Base-by-base conservation (phyloP, 2,329 filamentous ascomycete species). In the Verticillium alfalfae region DNA sequence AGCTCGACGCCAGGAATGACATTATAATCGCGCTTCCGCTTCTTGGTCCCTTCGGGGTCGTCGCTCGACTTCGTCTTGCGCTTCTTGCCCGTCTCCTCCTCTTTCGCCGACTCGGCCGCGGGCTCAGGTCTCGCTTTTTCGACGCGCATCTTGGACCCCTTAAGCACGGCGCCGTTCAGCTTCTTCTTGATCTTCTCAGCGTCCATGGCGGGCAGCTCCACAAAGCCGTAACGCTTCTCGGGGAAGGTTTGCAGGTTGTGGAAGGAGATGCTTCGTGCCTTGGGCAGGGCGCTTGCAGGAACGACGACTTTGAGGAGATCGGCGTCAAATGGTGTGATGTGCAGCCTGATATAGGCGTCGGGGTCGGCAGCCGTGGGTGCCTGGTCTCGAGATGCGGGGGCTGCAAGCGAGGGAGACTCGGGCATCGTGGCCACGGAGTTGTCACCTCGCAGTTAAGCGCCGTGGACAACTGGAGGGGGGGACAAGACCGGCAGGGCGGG, bases 111-210 rank as follows among this genome's bases (percentile, higher is more conserved):
- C 61, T 78, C 70, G 65, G 79, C 77, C 61, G 70, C 78, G 45
- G 86, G 84, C 66, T 86, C 80, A 0, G 90, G 87, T 57, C 87
- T 86, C 7, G 95, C 95, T 66, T 89, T 87, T 69, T 97, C 92
- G 63, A 99, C 85, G 63, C 87, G 87, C 69, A 98, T 86, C 76
- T 97, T 98, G 63, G 83, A 82, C 9, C 95, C 95, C 72, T 90
- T 95, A 61, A 99, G 78, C 31, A 91, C 89, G 2, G 89, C 85
- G 37, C 94, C 94, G 79, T 97, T 91, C 58, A 98, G 83, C 78
- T 95, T 98, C 78, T 90, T 94, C 78, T 88, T 92, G 60, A 98
- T 77, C 75, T 93, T 96, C n/a, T 94, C 90, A 10, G 94, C 95
- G 66, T 96, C 93, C 75, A 86, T 85, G 3, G 73, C 77, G 0